A percentile compares a stretch with the other conserved stretches of the same genome.
These are phyloP conservation scores for Diversispora epigaea DNA, from an alignment of 192 early-diverging fungal species.

Conservation along the genomic window DNA sequence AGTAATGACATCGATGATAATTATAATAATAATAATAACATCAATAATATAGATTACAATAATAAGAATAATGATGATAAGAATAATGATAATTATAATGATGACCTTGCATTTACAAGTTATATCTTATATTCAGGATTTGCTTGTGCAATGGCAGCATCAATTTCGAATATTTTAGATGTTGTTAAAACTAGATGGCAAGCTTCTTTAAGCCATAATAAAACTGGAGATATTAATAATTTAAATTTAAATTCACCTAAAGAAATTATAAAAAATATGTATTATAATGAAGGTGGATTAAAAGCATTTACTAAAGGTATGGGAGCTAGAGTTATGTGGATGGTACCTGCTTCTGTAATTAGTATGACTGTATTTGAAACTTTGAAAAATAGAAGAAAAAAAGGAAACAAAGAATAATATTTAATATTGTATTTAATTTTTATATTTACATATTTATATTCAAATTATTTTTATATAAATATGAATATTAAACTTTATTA, in stretches of 20 bases:
- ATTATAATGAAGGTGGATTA: slow-evolving; percentile 54
- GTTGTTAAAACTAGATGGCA: slow-evolving; percentile 85
- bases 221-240: slow-evolving; percentile 6
- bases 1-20: no score
- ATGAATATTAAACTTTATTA: no score
- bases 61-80: no score
- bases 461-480: no score
- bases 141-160: slow-evolving; percentile 57
- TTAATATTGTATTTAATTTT: no score
- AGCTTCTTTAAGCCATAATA: slow-evolving; percentile 40
- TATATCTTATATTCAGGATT: slow-evolving; percentile 64
- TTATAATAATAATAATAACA: no score
- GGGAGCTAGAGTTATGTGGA: slow-evolving; percentile 66
- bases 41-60: no score
- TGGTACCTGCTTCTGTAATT: slow-evolving; percentile 66
- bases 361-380: slow-evolving; percentile 73
- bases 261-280: slow-evolving; percentile 47
- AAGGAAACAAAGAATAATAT: neutral
- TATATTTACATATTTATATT: no score
- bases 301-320: slow-evolving; percentile 67
- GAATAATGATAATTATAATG: neutral
- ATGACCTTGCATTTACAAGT: slow-evolving; percentile 41
- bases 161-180: slow-evolving; percentile 67
- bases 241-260: slow-evolving; percentile 37
- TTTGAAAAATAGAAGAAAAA: slow-evolving; percentile 49